Percentiles rank a stretch among this genome's conserved stretches.
Evolutionary conservation across 139 green algal genomes (phyloP).

Genomic region (Chlorella sp.): DNA sequence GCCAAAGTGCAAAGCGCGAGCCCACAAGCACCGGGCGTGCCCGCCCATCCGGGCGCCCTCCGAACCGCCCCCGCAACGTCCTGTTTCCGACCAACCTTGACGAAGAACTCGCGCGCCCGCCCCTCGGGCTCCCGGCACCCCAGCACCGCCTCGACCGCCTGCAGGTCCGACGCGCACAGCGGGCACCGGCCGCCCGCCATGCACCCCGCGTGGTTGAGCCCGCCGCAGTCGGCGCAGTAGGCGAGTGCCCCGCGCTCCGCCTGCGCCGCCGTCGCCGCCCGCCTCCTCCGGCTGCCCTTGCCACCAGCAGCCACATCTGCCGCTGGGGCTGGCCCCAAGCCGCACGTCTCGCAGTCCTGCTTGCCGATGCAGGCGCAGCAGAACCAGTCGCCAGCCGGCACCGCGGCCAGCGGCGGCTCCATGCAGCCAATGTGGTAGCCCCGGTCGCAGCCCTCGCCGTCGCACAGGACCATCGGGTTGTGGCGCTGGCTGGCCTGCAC

Average conservation of each 20-base stretch:
- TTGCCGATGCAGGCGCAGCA: constrained; percentile 16
- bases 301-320: too few species aligned
- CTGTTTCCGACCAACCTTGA: too few species aligned
- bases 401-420: constrained; percentile 30
- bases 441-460: constrained; percentile 50
- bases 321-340: too few species aligned
- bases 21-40: too few species aligned
- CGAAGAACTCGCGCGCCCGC: constrained; percentile 13
- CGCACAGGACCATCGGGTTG: constrained; percentile 53
- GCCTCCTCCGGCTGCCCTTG: background rate
- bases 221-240: constrained; percentile 27
- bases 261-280: background rate
- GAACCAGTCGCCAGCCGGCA: constrained; percentile 41
- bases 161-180: constrained; percentile 17
- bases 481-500: too few species aligned
- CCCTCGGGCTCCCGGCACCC: constrained; percentile 18
- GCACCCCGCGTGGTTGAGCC: constrained; percentile 26
- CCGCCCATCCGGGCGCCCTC: too few species aligned
- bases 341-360: constrained; percentile 26
- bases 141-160: constrained; percentile 15
- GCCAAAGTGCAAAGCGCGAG: too few species aligned
- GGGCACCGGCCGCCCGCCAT: constrained; percentile 16
- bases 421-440: constrained; percentile 60
- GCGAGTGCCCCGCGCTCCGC: too few species aligned
- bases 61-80: too few species aligned